Evolutionary conservation across 768 basidiomycete genomes (phyloP).

Genomic region (Phanerochaete carnosa): DNA sequence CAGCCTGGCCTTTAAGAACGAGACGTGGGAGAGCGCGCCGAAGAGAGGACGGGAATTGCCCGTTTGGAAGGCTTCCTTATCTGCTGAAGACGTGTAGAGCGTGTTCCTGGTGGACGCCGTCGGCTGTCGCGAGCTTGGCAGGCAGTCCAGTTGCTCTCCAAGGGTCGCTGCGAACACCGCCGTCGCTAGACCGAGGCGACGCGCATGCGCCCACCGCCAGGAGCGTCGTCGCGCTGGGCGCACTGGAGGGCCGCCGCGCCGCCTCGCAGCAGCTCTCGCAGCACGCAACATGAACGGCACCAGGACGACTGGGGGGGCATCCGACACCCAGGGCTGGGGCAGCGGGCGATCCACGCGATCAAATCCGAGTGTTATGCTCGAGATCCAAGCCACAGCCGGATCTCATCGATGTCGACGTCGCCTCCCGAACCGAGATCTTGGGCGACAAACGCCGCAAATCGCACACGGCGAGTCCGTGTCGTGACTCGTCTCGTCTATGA

Average conservation of each 20-base stretch:
- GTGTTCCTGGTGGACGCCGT: background rate
- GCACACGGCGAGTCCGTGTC: too few species aligned
- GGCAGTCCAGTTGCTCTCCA: background rate
- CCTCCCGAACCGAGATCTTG: background rate
- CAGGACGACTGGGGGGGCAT: too few species aligned
- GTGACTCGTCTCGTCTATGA: too few species aligned
- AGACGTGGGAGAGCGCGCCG: background rate
- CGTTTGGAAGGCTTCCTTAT: background rate
- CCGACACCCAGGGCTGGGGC: background rate
- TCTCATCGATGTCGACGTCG: background rate
- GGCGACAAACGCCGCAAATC: background rate
- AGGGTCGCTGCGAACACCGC: background rate
- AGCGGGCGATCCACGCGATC: background rate
- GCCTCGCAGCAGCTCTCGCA: too few species aligned
- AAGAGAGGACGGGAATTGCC: background rate
- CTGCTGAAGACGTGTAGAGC: background rate
- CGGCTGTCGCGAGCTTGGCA: background rate
- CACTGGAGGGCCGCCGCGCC: too few species aligned
- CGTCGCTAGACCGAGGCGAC: background rate
- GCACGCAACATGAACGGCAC: too few species aligned
- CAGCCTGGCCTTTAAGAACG: too few species aligned
- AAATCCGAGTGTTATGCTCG: background rate
- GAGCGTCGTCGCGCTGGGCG: too few species aligned
- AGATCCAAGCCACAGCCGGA: conserved; percentile 1
- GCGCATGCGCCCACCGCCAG: background rate